phyloP scores from a whole-genome alignment of 495 filamentous ascomycete species.

The Cercophora scortea region DNA sequence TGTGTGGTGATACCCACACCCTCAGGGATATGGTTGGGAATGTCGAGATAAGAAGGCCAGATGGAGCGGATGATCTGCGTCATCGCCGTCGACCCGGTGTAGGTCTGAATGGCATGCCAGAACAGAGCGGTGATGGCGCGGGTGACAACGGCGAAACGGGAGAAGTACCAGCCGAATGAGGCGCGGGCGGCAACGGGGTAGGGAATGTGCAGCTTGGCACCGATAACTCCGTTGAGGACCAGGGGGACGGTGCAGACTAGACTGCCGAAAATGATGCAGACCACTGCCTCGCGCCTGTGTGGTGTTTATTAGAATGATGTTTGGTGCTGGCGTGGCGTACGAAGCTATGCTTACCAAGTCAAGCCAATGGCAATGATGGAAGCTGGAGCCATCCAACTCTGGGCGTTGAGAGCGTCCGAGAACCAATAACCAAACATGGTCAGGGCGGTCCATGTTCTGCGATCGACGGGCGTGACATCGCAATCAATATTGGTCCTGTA shows the following conservation, averaged over 20 bases:
- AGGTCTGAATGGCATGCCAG: constrained; percentile 40
- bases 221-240: constrained; percentile 40
- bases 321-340: not conserved
- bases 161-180: constrained; percentile 36
- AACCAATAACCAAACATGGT: constrained; percentile 44
- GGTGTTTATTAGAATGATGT: not conserved
- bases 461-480: constrained; percentile 37
- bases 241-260: constrained; percentile 34
- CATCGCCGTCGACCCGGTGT: constrained; percentile 34
- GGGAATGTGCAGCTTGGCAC: constrained; percentile 36
- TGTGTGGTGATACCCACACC: constrained; percentile 42
- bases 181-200: constrained; percentile 34
- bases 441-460: constrained; percentile 34
- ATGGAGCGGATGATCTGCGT: constrained; percentile 35
- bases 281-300: constrained; percentile 29
- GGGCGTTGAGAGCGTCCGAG: constrained; percentile 37
- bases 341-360: constrained; percentile 28
- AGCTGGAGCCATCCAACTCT: constrained; percentile 33
- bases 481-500: constrained; percentile 35
- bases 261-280: constrained; percentile 31
- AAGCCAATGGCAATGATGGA: constrained; percentile 43
- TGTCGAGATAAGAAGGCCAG: constrained; percentile 35
- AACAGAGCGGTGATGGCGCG: constrained; percentile 38
- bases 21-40: constrained; percentile 41
- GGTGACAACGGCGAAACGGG: constrained; percentile 30